Percentiles rank a stretch among this genome's conserved stretches.
Conservation (phyloP, 345 rosid species). For the Cardamine chenopodiifolia region DNA sequence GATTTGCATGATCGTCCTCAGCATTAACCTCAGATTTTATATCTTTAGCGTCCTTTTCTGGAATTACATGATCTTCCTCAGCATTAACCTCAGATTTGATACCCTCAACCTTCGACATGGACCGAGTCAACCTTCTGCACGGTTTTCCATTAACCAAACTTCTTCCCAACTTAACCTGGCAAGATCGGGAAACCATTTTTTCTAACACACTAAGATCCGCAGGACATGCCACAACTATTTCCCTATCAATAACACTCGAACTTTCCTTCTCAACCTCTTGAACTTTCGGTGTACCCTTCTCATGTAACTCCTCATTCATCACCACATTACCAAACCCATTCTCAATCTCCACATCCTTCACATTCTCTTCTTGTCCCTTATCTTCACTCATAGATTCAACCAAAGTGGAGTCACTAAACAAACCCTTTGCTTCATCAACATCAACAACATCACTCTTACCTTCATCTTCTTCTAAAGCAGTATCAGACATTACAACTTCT, state of each 20-base stretch:
- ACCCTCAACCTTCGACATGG: conserved; percentile 48
- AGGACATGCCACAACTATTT: conserved; percentile 30
- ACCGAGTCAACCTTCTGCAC: conserved; percentile 60
- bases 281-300: background rate
- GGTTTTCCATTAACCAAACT: conserved; percentile 37
- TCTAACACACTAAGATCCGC: conserved; percentile 23
- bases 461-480: conserved; percentile 59
- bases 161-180: conserved; percentile 30
- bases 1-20: background rate
- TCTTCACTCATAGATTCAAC: conserved; percentile 37
- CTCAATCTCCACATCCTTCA: conserved; percentile 12
- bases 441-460: conserved; percentile 77
- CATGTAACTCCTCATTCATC: conserved; percentile 4
- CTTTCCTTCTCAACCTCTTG: background rate
- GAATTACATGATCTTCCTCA: conserved; percentile 8
- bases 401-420: conserved; percentile 16
- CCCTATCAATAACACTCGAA: conserved; percentile 4
- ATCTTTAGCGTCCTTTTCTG: background rate
- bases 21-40: too few relatives aligned
- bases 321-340: background rate
- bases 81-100: conserved; percentile 22
- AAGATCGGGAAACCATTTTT: conserved; percentile 31
- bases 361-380: background rate
- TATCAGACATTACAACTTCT: conserved; percentile 34
- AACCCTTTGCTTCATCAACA: conserved; percentile 52